Evolutionary conservation across 1,284 basidiomycete species (phyloP).

Genomic region (Fomitopsis pinicola): DNA sequence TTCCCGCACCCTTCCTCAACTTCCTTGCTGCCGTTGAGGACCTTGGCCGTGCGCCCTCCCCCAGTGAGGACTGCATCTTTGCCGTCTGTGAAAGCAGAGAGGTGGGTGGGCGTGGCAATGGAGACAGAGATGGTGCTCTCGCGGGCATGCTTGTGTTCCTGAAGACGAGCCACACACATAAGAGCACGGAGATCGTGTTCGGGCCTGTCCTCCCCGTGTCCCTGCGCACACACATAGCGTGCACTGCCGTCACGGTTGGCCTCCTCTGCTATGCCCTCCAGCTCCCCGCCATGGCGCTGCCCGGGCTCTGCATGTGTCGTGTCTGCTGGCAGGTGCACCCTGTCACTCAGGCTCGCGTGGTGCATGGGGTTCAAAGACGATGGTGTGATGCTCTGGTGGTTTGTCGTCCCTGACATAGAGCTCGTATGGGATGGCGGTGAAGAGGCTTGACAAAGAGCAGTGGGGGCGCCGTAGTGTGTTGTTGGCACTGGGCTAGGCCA

Average conservation of each 20-base stretch:
- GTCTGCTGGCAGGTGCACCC: constrained; percentile 61
- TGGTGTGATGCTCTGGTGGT: constrained; percentile 48
- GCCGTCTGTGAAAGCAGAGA: constrained; percentile 41
- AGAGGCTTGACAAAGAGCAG: no score
- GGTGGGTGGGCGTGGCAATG: constrained; percentile 12
- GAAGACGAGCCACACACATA: constrained; percentile 26
- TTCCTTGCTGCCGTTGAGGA: constrained; percentile 30
- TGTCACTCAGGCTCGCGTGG: constrained; percentile 47
- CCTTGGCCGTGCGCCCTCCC: constrained; percentile 28
- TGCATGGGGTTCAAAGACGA: constrained; percentile 63
- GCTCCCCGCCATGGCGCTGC: constrained; percentile 31
- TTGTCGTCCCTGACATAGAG: constrained; percentile 32
- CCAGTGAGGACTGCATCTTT: constrained; percentile 36
- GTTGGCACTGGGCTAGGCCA: constrained; percentile 56
- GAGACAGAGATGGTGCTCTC: constrained; percentile 12
- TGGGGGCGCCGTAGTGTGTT: constrained; percentile 37
- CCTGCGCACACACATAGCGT: constrained; percentile 62
- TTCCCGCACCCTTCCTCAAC: constrained; percentile 6
- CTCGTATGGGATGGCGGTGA: background rate
- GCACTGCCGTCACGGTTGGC: constrained; percentile 56
- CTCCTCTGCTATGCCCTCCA: constrained; percentile 58
- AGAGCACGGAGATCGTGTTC: constrained; percentile 49
- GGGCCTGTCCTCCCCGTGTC: constrained; percentile 52
- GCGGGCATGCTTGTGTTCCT: constrained; percentile 25
- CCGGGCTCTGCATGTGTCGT: no score